Evolutionary conservation across 2,329 filamentous ascomycete species (phyloP), one percentile per base, ranked within the genome.

Genomic region (Didymosphaeria variabile): DNA sequence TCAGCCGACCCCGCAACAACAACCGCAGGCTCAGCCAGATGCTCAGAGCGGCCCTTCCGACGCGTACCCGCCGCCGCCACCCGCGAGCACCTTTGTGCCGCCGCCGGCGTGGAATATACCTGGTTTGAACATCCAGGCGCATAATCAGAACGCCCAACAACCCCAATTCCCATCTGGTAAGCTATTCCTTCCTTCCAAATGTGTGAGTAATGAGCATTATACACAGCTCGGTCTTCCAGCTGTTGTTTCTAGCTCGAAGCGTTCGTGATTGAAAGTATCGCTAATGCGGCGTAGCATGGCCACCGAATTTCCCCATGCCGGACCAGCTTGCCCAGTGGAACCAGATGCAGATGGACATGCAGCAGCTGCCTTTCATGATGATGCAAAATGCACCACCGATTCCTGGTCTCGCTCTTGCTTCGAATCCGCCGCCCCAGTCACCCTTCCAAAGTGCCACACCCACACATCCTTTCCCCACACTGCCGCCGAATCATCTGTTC

Each of bases 241-340:
- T 29, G 26, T 12, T 15, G 7, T 23, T 53, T n/a, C 7, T 26
- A 26, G 34, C n/a, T 54, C 12, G 10, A 36, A 7, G 38, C 34
- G 13, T 19, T 31, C 46, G 19, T 40, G 12, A 34, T 32, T 54
- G 29, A 5, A 8, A 8, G 17, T 49, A 63, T 60, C 19, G 58
- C 59, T 47, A 17, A 56, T n/a, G 45, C 17, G 21, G 52, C 36
- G 32, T 61, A 68, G 67, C 69, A 64, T 68, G 69, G 36, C 63
- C 63, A 21, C 64, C 67, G 44, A 62, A 63, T 12, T 64, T 79
- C 40, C 74, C 77, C n/a, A 70, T 72, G 8, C 63, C 77, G 26
- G 56, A 58, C 9, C 45, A 50, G 12, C 62, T 77, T 19, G 52
- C 44, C 17, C 45, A 50, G 56, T 62, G 60, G 60, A 55, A 55